A percentile compares a stretch with the other conserved stretches of the same genome.
phyloP scores from a whole-genome alignment of 2,329 filamentous ascomycete species.

The Colletotrichum sp. region DNA sequence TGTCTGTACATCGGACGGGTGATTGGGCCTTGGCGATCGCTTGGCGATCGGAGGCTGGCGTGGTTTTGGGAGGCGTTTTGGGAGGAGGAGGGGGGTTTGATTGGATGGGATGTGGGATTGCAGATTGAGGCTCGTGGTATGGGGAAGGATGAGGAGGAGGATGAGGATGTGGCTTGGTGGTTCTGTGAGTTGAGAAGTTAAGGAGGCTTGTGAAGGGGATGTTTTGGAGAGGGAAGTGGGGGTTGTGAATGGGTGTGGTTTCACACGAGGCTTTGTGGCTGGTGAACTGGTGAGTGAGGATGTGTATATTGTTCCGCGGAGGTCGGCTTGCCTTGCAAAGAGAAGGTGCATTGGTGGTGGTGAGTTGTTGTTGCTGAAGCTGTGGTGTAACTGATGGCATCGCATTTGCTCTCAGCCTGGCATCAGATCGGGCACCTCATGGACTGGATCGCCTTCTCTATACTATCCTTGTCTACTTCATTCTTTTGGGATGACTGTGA shows the following conservation, averaged over 20 bases:
- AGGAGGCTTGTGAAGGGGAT: not conserved
- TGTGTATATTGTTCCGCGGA: not conserved
- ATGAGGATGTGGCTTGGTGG: not conserved
- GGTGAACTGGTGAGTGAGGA: not conserved
- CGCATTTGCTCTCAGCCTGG: not conserved
- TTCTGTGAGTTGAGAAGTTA: not conserved
- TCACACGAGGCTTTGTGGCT: not conserved
- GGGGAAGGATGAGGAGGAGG: not conserved
- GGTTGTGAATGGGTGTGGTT: not conserved
- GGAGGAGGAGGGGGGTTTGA: too few species aligned
- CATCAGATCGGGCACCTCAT: accelerated
- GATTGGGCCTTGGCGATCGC: not conserved
- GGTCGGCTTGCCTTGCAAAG: accelerated
- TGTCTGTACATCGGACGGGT: not conserved
- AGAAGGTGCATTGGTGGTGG: accelerated
- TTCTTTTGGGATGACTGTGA: accelerated
- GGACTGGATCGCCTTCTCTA: not conserved
- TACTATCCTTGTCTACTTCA: not conserved
- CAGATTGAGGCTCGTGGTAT: not conserved
- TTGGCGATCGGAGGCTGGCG: not conserved
- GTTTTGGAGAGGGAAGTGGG: not conserved
- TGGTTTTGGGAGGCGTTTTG: not conserved
- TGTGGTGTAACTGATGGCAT: not conserved
- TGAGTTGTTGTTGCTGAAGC: not conserved
- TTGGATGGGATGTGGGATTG: not conserved